A percentile compares a stretch with the other conserved stretches of the same genome.
These are phyloP conservation scores for Mayamaea pseudoterrestris DNA, from an alignment of 108 stramenopile species.

Conservation along the genomic window DNA sequence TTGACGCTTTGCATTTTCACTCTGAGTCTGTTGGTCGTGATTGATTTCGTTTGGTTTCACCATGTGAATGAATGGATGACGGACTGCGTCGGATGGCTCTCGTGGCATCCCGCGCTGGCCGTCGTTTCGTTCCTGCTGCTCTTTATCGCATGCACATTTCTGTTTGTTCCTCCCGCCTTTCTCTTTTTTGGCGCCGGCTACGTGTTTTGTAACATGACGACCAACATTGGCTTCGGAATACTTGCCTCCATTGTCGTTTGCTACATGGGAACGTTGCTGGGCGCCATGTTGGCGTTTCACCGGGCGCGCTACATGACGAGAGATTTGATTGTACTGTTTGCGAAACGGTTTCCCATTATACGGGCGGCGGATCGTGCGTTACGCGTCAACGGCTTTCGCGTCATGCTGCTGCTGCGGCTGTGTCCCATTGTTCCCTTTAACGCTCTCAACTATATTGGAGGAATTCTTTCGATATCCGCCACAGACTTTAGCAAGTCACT, in stretches of 20 bases:
- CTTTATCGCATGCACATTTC: slow-evolving; percentile 44
- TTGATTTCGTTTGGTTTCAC: slow-evolving; percentile 2
- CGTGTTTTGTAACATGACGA: slow-evolving; percentile 50
- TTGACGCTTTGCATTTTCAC: background rate
- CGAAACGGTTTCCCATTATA: slow-evolving; percentile 37
- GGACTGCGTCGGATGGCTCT: slow-evolving; percentile 45
- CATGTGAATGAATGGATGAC: background rate
- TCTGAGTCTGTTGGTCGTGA: background rate
- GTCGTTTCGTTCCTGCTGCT: slow-evolving; percentile 44
- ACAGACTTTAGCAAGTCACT: too few relatives aligned
- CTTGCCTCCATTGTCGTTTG: slow-evolving; percentile 46
- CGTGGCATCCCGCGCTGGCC: slow-evolving; percentile 34
- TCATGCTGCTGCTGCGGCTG: slow-evolving; percentile 44
- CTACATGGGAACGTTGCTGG: slow-evolving; percentile 36
- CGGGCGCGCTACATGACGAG: slow-evolving; percentile 56
- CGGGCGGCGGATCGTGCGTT: slow-evolving; percentile 43
- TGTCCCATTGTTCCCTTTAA: slow-evolving; percentile 58
- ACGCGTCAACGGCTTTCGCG: slow-evolving; percentile 47
- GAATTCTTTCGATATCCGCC: too few relatives aligned
- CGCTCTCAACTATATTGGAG: slow-evolving; percentile 41
- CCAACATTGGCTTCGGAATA: slow-evolving; percentile 26
- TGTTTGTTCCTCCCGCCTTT: slow-evolving; percentile 54
- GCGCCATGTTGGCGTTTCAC: slow-evolving; percentile 37
- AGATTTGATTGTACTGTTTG: slow-evolving; percentile 35
- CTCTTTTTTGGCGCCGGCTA: slow-evolving; percentile 66